phyloP scores from a whole-genome alignment of 495 filamentous ascomycete genomes.

The Hypoxylon fragiforme region DNA sequence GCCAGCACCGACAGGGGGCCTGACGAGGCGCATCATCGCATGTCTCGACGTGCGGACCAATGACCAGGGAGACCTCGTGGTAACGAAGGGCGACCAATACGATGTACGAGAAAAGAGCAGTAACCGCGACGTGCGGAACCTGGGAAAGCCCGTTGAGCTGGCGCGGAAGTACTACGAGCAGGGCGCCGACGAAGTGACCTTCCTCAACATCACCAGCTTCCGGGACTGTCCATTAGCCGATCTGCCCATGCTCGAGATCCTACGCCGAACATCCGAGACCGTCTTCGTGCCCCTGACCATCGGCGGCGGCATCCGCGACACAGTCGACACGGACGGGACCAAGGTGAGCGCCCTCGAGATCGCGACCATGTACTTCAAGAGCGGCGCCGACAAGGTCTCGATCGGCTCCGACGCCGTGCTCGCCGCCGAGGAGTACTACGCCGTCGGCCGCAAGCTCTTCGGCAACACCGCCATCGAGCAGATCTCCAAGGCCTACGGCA shows the following conservation, averaged over 20 bases:
- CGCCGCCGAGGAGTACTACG: constrained; percentile 88
- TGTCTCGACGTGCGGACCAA: constrained; percentile 97
- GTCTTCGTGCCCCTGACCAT: constrained; percentile 98
- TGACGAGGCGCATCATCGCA: constrained; percentile 89
- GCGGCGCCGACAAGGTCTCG: constrained; percentile 97
- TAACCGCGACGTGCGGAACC: constrained; percentile 81
- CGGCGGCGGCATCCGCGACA: constrained; percentile 92
- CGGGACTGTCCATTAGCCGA: constrained; percentile 90
- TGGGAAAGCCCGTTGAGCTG: constrained; percentile 96
- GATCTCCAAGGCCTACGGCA: constrained; percentile 91
- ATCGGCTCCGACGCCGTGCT: constrained; percentile 94
- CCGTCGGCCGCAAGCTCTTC: constrained; percentile 62
- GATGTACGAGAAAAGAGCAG: constrained; percentile 92
- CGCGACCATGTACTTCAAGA: constrained; percentile 96
- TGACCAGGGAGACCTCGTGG: constrained; percentile 91
- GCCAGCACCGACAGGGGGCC: constrained; percentile 53
- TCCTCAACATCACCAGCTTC: constrained; percentile 97
- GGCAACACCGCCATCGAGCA: constrained; percentile 91
- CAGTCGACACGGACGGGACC: constrained; percentile 86
- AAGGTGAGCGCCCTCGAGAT: constrained; percentile 85
- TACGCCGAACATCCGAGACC: constrained; percentile 81
- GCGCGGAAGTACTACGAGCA: constrained; percentile 93
- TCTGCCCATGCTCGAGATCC: constrained; percentile 92
- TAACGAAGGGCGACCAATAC: constrained; percentile 98
- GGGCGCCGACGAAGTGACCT: constrained; percentile 94